phyloP scores from a whole-genome alignment of 257 asterid genomes.

The Gardenia jasminoides region DNA sequence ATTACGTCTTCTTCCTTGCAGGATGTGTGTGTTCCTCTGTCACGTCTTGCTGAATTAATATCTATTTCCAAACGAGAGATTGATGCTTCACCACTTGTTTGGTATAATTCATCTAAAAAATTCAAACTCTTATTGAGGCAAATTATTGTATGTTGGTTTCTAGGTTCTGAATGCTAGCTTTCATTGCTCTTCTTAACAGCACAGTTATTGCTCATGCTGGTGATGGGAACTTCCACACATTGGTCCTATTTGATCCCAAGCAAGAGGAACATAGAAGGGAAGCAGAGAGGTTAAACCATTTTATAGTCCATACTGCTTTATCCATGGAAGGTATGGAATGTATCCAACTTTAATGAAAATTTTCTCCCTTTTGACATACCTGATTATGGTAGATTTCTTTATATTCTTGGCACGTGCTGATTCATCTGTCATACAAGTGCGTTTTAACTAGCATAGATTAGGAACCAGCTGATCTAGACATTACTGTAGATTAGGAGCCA shows the following conservation, averaged over 20 bases:
- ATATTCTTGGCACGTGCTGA: background rate
- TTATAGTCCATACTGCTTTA: constrained; percentile 85
- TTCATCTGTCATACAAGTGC: background rate
- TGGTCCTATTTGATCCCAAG: constrained; percentile 71
- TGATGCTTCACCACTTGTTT: constrained; percentile 71
- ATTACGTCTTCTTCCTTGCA: constrained; percentile 20
- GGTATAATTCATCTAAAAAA: constrained; percentile 41
- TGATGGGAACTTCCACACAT: constrained; percentile 92
- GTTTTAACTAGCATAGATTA: background rate
- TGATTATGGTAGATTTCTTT: background rate
- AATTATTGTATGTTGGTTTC: background rate
- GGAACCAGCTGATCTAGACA: background rate
- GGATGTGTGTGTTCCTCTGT: constrained; percentile 95
- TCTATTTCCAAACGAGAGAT: constrained; percentile 76
- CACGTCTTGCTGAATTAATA: constrained; percentile 79
- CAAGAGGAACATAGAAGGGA: constrained; percentile 62
- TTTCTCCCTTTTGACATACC: background rate
- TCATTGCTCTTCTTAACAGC: constrained; percentile 40
- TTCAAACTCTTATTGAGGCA: constrained; percentile 6
- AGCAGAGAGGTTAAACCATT: constrained; percentile 87
- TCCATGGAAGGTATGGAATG: constrained; percentile 77
- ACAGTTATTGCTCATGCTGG: constrained; percentile 98
- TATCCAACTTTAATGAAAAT: background rate
- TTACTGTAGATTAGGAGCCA: no score
- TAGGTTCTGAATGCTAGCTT: background rate